A percentile compares a stretch with the other conserved stretches of the same genome.
These are phyloP conservation scores for Magnaporthales sp. DNA, from an alignment of 2,329 filamentous ascomycete genomes.

Conservation along the genomic window DNA sequence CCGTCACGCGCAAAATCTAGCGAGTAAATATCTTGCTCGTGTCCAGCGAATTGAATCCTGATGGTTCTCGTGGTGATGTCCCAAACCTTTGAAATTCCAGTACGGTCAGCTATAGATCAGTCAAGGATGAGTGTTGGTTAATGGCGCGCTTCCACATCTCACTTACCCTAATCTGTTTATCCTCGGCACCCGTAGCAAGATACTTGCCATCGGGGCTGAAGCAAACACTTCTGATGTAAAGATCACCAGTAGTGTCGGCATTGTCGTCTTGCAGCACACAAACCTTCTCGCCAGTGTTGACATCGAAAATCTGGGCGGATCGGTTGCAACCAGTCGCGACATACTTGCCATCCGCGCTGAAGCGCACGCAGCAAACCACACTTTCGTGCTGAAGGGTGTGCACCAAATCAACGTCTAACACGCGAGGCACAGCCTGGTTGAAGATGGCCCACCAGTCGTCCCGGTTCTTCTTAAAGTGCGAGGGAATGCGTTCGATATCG, in stretches of 20 bases:
- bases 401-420: slow-evolving; percentile 86
- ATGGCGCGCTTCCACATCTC: neutral
- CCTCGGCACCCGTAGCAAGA: slow-evolving; percentile 91
- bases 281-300: slow-evolving; percentile 76
- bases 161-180: slow-evolving; percentile 88
- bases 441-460: slow-evolving; percentile 96
- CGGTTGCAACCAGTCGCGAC: slow-evolving; percentile 96
- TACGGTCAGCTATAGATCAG: neutral
- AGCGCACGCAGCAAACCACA: slow-evolving; percentile 95
- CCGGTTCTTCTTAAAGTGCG: slow-evolving; percentile 80
- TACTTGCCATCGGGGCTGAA: slow-evolving; percentile 96
- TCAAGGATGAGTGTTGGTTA: too few relatives aligned
- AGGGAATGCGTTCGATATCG: slow-evolving; percentile 75
- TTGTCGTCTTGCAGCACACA: slow-evolving; percentile 84
- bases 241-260: slow-evolving; percentile 78
- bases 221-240: slow-evolving; percentile 97
- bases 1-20: slow-evolving; percentile 92
- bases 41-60: slow-evolving; percentile 87
- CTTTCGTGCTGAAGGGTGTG: slow-evolving; percentile 91
- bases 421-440: slow-evolving; percentile 82
- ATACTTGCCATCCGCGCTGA: slow-evolving; percentile 91
- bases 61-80: slow-evolving; percentile 80
- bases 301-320: slow-evolving; percentile 99
- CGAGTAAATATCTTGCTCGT: slow-evolving; percentile 98
- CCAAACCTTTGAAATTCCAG: slow-evolving; percentile 66